Evolutionary conservation across 805 yeast species (phyloP).

Genomic region (Danielia oregonensis): DNA sequence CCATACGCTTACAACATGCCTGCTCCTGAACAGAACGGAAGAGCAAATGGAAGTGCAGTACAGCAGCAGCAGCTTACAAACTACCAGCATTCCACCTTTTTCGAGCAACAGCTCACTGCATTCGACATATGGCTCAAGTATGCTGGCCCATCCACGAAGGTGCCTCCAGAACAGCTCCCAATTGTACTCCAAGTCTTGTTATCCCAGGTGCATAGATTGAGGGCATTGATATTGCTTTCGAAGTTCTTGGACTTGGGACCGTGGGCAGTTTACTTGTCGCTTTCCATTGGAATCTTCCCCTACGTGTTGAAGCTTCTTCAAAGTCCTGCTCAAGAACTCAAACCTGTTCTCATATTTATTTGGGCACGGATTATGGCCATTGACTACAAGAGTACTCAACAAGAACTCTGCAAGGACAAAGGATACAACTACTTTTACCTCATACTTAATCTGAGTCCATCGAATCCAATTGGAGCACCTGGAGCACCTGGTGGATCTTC

Average conservation of each 20-base stretch:
- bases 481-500: conserved; percentile 28
- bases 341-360: conserved; percentile 89
- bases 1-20: conserved; percentile 13
- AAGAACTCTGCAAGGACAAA: conserved; percentile 85
- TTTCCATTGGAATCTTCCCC: conserved; percentile 94
- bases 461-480: conserved; percentile 27
- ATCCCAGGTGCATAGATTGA: conserved; percentile 88
- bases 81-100: conserved; percentile 88
- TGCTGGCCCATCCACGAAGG: conserved; percentile 71
- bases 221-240: conserved; percentile 82
- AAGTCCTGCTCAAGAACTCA: conserved; percentile 91
- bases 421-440: conserved; percentile 85
- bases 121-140: conserved; percentile 95
- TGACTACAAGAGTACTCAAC: conserved; percentile 85
- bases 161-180: conserved; percentile 93
- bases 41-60: neutral
- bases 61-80: conserved; percentile 31
- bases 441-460: conserved; percentile 52
- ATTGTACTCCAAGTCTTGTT: conserved; percentile 87
- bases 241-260: conserved; percentile 92
- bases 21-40: neutral
- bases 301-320: conserved; percentile 86
- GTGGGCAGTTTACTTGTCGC: conserved; percentile 91
- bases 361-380: conserved; percentile 99
- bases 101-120: conserved; percentile 94